Evolutionary conservation across 2,329 filamentous ascomycete genomes (phyloP).

Genomic region (Sarocladium brachiariae): DNA sequence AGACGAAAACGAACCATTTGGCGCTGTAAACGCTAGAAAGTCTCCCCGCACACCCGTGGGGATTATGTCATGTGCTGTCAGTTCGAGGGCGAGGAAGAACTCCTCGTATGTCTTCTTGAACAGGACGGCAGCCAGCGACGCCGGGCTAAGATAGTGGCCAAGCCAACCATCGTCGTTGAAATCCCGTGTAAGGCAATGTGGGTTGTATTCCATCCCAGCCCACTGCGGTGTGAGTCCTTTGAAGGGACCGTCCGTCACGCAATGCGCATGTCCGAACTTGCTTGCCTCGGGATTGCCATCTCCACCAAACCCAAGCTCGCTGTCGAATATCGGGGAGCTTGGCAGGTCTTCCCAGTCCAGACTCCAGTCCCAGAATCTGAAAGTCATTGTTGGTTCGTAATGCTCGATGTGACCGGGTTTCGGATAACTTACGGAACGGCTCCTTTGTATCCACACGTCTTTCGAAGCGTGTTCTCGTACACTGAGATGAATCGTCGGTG

Average conservation of each 20-base stretch:
- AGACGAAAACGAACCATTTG: slow-evolving; percentile 12
- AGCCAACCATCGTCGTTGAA: slow-evolving; percentile 12
- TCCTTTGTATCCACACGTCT: slow-evolving; percentile 12
- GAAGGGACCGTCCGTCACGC: slow-evolving; percentile 7
- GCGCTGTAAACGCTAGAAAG: slow-evolving; percentile 12
- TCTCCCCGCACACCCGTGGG: slow-evolving; percentile 12
- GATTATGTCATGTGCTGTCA: slow-evolving; percentile 13
- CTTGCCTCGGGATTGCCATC: slow-evolving; percentile 10
- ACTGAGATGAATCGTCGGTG: slow-evolving; percentile 15
- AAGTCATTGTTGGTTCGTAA: not conserved
- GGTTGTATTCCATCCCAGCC: slow-evolving; percentile 12
- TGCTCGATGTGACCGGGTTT: not conserved
- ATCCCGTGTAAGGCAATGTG: slow-evolving; percentile 13
- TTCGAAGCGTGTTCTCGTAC: slow-evolving; percentile 12
- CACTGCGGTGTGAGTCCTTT: slow-evolving; percentile 11
- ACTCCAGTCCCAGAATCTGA: slow-evolving; percentile 9
- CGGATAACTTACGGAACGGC: slow-evolving; percentile 11
- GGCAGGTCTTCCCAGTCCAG: slow-evolving; percentile 6
- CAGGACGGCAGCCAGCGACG: slow-evolving; percentile 11
- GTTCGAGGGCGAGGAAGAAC: slow-evolving; percentile 13
- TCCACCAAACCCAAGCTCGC: slow-evolving; percentile 13
- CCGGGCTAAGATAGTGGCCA: slow-evolving; percentile 11
- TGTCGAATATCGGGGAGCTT: slow-evolving; percentile 12
- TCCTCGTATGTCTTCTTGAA: slow-evolving; percentile 9
- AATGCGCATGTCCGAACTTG: not conserved